phyloP scores from a whole-genome alignment of 2,329 filamentous ascomycete genomes.

The Fusarium foetens region DNA sequence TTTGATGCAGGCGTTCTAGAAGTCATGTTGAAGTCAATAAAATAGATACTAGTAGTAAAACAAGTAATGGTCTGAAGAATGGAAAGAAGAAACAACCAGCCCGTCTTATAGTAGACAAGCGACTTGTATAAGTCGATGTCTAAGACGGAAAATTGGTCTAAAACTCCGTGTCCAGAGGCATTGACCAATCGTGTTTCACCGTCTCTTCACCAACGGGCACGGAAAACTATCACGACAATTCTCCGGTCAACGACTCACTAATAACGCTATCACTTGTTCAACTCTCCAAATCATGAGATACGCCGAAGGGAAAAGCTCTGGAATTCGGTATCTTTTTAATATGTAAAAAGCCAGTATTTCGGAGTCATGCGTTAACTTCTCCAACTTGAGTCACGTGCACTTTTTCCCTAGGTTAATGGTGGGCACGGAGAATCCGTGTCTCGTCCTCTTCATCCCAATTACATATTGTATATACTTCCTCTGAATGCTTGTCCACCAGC shows the following conservation, averaged over 20 bases:
- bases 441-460: background rate
- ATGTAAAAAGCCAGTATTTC: background rate
- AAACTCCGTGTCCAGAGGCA: constrained; percentile 15
- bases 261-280: background rate
- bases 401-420: background rate
- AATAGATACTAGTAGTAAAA: too few relatives aligned
- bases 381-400: constrained; percentile 20
- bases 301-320: background rate
- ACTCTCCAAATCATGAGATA: background rate
- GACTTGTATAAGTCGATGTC: constrained; percentile 2
- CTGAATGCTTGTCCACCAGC: background rate
- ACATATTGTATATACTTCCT: background rate
- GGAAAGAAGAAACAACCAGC: background rate
- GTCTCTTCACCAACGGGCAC: constrained; percentile 13
- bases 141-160: constrained; percentile 15
- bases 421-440: constrained; percentile 20
- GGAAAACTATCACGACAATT: constrained; percentile 16
- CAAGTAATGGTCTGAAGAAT: background rate
- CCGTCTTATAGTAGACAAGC: background rate
- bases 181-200: constrained; percentile 32
- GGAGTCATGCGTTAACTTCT: background rate
- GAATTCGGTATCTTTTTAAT: background rate
- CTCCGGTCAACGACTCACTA: background rate
- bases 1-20: constrained; percentile 34
- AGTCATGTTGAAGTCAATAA: constrained; percentile 15